Evolutionary conservation across 805 yeast species (phyloP).

Genomic region (Kluyveromyces dobzhanskii): DNA sequence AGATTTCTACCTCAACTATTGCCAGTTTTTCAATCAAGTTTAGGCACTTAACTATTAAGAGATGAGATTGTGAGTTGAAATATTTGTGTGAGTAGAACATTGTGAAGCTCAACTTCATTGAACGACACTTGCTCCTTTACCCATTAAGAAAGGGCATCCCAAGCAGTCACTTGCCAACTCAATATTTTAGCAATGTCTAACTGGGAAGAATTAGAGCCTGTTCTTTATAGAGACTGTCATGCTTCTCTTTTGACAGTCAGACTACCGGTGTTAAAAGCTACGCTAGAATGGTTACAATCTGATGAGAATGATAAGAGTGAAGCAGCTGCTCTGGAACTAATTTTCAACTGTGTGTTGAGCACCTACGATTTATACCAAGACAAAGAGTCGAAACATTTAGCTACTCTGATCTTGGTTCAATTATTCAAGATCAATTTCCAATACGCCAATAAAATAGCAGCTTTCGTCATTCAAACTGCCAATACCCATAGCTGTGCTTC

Average conservation of each 20-base stretch:
- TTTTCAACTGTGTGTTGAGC: conserved; percentile 34
- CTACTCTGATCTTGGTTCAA: conserved; percentile 32
- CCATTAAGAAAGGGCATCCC: too few species aligned
- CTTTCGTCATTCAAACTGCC: conserved; percentile 28
- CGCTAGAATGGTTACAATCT: conserved; percentile 14
- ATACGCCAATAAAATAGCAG: conserved; percentile 31
- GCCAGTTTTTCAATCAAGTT: too few species aligned
- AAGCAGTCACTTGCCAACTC: too few species aligned
- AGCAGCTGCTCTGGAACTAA: conserved; percentile 20
- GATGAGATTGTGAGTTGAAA: too few species aligned
- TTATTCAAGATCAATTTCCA: conserved; percentile 29
- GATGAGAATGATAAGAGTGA: conserved; percentile 5
- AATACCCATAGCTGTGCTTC: conserved; percentile 18
- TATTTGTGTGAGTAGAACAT: too few species aligned
- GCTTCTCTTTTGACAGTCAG: conserved; percentile 21
- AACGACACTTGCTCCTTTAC: too few species aligned
- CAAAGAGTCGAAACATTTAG: conserved; percentile 36
- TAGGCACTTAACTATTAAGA: too few species aligned
- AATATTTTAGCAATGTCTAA: neutral
- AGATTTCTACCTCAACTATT: too few species aligned
- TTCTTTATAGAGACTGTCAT: conserved; percentile 13
- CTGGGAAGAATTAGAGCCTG: conserved; percentile 21
- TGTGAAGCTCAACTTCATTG: too few species aligned
- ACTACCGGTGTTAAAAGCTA: conserved; percentile 21
- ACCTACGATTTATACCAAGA: conserved; percentile 48